Evolutionary conservation across 139 green algal genomes (phyloP).

Genomic region (Micractinium sp.): DNA sequence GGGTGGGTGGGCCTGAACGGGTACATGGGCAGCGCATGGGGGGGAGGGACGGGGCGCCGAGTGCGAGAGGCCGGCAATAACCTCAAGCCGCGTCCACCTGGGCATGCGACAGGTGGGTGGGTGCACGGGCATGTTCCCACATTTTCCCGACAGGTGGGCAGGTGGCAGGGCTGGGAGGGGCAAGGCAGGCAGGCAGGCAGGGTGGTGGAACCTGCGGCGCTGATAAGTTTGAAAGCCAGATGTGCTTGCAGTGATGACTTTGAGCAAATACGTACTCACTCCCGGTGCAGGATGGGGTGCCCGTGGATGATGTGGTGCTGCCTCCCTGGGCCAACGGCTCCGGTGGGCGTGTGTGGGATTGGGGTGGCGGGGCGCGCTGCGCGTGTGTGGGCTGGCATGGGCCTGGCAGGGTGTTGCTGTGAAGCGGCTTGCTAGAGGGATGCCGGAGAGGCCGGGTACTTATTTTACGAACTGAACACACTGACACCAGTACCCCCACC

Average conservation of each 20-base stretch:
- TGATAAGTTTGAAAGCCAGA: not conserved
- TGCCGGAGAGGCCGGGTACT: too few species aligned
- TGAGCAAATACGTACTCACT: not conserved
- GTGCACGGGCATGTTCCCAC: not conserved
- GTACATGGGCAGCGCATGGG: too few species aligned
- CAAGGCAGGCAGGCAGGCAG: not conserved
- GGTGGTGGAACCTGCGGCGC: not conserved
- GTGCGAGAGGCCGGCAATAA: too few species aligned
- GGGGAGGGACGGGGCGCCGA: too few species aligned
- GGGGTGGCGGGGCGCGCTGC: too few species aligned
- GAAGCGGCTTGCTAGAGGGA: too few species aligned
- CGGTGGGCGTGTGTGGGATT: not conserved
- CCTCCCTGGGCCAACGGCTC: conserved; percentile 80
- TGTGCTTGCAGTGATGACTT: not conserved
- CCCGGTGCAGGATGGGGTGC: conserved; percentile 17
- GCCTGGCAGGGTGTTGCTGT: not conserved
- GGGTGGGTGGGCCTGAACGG: too few species aligned
- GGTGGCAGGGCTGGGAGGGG: not conserved
- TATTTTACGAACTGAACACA: too few species aligned
- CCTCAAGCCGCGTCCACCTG: conserved; percentile 73
- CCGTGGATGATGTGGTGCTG: conserved; percentile 71
- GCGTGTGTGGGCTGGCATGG: not conserved
- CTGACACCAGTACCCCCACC: not conserved
- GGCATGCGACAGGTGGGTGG: conserved; percentile 68
- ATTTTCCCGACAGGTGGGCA: not conserved